Conservation (phyloP, 768 basidiomycete species). For the Chalciporus piperatus region DNA sequence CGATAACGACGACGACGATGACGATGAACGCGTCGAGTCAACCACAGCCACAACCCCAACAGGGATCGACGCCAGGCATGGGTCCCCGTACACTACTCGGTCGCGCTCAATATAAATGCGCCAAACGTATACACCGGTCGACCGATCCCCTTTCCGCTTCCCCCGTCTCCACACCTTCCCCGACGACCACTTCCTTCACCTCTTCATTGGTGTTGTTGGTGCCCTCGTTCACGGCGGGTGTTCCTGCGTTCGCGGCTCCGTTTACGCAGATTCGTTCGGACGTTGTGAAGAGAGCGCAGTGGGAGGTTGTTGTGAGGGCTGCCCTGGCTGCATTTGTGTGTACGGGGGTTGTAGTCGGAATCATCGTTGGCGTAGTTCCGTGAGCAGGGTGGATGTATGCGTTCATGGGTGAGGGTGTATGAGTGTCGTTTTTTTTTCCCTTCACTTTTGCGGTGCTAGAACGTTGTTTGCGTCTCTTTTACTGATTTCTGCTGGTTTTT, state of each 20-base stretch:
- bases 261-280: constrained; percentile 69
- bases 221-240: constrained; percentile 36
- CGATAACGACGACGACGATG: no score
- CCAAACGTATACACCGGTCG: constrained; percentile 8
- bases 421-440: neutral
- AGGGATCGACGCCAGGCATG: neutral
- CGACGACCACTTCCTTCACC: neutral
- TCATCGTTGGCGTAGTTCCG: constrained; percentile 21
- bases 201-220: constrained; percentile 16
- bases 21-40: neutral
- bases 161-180: neutral
- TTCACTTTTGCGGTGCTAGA: neutral
- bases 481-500: no score
- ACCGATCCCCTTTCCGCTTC: neutral
- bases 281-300: constrained; percentile 73
- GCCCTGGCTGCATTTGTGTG: constrained; percentile 44
- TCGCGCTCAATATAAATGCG: constrained; percentile 31
- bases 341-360: constrained; percentile 30
- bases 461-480: neutral
- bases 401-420: neutral
- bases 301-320: constrained; percentile 77
- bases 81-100: constrained; percentile 13
- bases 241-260: constrained; percentile 70
- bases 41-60: neutral
- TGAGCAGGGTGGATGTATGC: neutral